Evolutionary conservation across 192 early-diverging fungal species (phyloP).

Genomic region (Radiomyces spectabilis): DNA sequence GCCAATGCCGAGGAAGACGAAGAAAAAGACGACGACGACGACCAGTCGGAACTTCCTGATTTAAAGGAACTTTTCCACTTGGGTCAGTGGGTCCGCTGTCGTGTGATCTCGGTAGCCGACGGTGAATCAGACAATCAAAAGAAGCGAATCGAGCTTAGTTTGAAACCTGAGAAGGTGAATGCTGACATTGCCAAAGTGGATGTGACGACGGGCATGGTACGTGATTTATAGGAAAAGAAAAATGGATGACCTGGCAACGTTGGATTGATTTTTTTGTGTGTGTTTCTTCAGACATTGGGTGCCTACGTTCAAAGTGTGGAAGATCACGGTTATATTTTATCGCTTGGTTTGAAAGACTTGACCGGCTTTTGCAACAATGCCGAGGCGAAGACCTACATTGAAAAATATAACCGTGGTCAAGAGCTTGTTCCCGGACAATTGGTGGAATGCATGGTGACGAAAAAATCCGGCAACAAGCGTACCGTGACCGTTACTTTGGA

Average conservation of each 20-base stretch:
- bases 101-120: slow-evolving; percentile 35
- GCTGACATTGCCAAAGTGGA: slow-evolving; percentile 54
- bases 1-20: slow-evolving; percentile 53
- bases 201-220: slow-evolving; percentile 62
- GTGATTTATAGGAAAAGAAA: neutral
- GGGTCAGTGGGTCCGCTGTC: slow-evolving; percentile 81
- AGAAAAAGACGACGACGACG: slow-evolving; percentile 28
- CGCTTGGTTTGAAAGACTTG: slow-evolving; percentile 58
- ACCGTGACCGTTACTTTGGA: slow-evolving; percentile 62
- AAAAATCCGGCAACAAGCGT: slow-evolving; percentile 52
- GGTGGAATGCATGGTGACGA: slow-evolving; percentile 56
- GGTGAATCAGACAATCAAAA: slow-evolving; percentile 32
- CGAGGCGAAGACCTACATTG: slow-evolving; percentile 55
- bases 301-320: slow-evolving; percentile 76
- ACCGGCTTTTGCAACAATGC: slow-evolving; percentile 70
- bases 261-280: slow-evolving; percentile 1
- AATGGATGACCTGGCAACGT: neutral
- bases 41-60: slow-evolving; percentile 54
- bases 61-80: slow-evolving; percentile 62
- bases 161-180: slow-evolving; percentile 78
- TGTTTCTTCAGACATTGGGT: slow-evolving; percentile 40
- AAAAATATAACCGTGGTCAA: slow-evolving; percentile 50
- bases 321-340: slow-evolving; percentile 89
- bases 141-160: slow-evolving; percentile 63
- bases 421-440: slow-evolving; percentile 70